phyloP scores from a whole-genome alignment of 225 moss, liverwort and hornwort genomes.

The Pseudisothecium myosuroides region DNA sequence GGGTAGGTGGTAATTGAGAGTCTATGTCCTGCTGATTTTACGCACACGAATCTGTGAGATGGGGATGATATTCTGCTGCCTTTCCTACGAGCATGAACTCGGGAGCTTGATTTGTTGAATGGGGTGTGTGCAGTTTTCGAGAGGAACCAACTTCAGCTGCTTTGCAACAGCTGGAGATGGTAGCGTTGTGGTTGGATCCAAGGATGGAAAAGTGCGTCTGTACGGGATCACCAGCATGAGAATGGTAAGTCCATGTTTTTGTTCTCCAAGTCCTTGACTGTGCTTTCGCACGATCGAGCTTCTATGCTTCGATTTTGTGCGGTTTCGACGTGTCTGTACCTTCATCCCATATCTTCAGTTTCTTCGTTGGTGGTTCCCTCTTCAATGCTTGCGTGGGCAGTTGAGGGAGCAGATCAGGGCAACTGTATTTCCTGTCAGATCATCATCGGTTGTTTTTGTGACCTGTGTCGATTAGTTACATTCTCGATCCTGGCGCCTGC shows the following conservation, averaged over 20 bases:
- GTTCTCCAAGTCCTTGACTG: background rate
- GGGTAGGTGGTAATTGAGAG: background rate
- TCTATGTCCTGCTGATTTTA: background rate
- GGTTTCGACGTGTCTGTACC: background rate
- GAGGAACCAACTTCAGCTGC: conserved; percentile 83
- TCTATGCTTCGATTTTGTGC: background rate
- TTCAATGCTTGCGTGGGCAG: background rate
- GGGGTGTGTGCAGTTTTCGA: conserved; percentile 42
- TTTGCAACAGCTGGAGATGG: conserved; percentile 86
- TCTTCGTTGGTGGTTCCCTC: background rate
- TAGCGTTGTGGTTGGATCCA: conserved; percentile 80
- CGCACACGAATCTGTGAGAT: background rate
- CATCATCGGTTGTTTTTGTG: background rate
- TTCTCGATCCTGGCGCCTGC: background rate
- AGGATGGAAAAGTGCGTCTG: conserved; percentile 86
- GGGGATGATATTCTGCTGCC: background rate
- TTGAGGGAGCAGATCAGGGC: background rate
- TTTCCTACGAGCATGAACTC: background rate
- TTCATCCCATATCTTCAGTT: background rate
- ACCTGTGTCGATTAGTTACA: background rate
- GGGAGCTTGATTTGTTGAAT: background rate
- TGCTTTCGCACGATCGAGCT: background rate
- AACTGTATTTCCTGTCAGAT: background rate
- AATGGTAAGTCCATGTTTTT: conserved; percentile 8
- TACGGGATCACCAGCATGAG: conserved; percentile 91